These are phyloP conservation scores for Akebia trifoliata DNA, from an alignment of 164 flowering plant species.

Conservation along the genomic window DNA sequence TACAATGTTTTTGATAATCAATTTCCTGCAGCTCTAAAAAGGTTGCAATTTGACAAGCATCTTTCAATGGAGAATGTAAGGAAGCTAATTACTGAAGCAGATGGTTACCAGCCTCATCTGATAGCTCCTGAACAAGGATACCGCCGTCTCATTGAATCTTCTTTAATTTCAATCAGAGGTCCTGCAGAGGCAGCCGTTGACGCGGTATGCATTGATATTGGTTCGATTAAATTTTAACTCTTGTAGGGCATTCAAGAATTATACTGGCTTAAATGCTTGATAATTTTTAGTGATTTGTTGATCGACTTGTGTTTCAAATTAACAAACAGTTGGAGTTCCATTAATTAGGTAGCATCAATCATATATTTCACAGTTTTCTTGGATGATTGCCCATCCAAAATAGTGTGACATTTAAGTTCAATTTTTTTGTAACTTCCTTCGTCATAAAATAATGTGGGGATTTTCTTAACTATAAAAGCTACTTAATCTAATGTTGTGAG, in stretches of 20 bases:
- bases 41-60: conserved; percentile 80
- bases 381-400: no score
- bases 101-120: conserved; percentile 83
- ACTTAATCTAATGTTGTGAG: no score
- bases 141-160: conserved; percentile 88
- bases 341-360: neutral
- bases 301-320: no score
- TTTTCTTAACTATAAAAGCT: no score
- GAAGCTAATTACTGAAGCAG: conserved; percentile 79
- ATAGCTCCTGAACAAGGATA: conserved; percentile 91
- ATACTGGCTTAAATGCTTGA: conserved; percentile 1
- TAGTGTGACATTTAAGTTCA: no score
- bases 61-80: conserved; percentile 75
- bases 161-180: conserved; percentile 70
- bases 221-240: neutral
- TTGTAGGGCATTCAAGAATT: no score
- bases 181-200: conserved; percentile 95
- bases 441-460: no score
- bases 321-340: no score
- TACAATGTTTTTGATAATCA: conserved; percentile 78
- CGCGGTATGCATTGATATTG: conserved; percentile 49
- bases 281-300: neutral
- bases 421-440: no score
- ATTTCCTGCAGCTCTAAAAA: conserved; percentile 77
- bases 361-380: no score